Evolutionary conservation across 1,284 basidiomycete species (phyloP), one percentile per base, ranked within the genome.

Genomic region (Ganoderma sp.): DNA sequence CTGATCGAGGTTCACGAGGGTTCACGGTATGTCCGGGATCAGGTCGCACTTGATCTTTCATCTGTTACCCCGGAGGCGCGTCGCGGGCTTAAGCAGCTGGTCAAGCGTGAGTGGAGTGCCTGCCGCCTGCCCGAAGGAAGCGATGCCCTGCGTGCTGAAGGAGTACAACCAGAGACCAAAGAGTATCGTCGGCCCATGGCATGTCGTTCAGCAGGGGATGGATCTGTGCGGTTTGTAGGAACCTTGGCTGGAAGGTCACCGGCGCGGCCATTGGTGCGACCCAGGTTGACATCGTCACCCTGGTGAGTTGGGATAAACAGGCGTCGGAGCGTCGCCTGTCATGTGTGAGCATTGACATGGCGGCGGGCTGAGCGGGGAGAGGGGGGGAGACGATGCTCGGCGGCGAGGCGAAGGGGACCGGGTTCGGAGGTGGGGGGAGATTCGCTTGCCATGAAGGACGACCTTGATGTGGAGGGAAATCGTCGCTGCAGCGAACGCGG

Each of bases 151-250:
- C 3, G 89, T 87, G 0, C 78, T 61, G 71, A 88, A 88, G 0
- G 77, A 71, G 19, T 84, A 79, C 12, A 77, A 71, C 22, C 87
- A 82, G 34, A 92, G 79, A 73, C 92, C 87, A 76, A 91, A 86
- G 67, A 82, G 73, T 67, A 91, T 82, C 1, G 71, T 73, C 2
- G 81, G 81, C 75, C 71, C 59, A 69, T 52, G 25, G 81, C 81
- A 4, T 74, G n/a, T 85, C 90, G 72, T 88, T 86, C 8, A 92
- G 78, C 69, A 85, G 84, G 1, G 88, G 88, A 71, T 84, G 82
- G 62, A 87, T 79, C 52, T 80, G 72, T 19, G 79, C 32, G 12
- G 28, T 63, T 45, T n/a, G 69, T 37, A 7, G 75, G 67, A 65
- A 69, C 73, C 58, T 58, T 67, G 41, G 63, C 42, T 56, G 76